phyloP scores from a whole-genome alignment of 192 early-diverging fungal genomes.

The Cetraspora pellucida region DNA sequence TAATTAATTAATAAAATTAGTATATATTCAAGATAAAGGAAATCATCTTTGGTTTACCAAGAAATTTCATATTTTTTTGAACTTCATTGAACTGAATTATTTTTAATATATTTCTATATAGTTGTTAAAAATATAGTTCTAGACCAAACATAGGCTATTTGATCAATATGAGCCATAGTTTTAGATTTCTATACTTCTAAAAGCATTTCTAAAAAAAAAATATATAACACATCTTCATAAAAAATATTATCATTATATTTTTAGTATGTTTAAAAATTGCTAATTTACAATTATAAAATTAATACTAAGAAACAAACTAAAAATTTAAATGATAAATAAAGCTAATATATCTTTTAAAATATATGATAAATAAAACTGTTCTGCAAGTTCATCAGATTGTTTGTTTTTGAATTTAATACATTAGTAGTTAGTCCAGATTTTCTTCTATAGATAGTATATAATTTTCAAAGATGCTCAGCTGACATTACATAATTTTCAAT shows the following conservation, averaged over 20 bases:
- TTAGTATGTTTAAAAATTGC: background rate
- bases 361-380: background rate
- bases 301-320: background rate
- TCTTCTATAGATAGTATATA: background rate
- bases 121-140: background rate
- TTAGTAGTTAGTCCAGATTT: no score
- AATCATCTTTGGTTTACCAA: background rate
- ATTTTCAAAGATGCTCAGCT: background rate
- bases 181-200: slow-evolving; percentile 1
- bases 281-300: background rate
- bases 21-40: background rate
- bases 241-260: background rate
- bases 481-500: background rate
- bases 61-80: background rate
- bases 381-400: background rate
- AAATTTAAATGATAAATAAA: background rate
- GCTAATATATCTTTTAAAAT: background rate
- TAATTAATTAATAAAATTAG: background rate
- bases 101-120: background rate
- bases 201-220: slow-evolving; percentile 1
- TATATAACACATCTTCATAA: background rate
- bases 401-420: background rate
- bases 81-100: background rate
- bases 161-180: background rate
- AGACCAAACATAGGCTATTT: no score